Base-by-base conservation (phyloP, 306 rosid species). In the Vicia sativa region DNA sequence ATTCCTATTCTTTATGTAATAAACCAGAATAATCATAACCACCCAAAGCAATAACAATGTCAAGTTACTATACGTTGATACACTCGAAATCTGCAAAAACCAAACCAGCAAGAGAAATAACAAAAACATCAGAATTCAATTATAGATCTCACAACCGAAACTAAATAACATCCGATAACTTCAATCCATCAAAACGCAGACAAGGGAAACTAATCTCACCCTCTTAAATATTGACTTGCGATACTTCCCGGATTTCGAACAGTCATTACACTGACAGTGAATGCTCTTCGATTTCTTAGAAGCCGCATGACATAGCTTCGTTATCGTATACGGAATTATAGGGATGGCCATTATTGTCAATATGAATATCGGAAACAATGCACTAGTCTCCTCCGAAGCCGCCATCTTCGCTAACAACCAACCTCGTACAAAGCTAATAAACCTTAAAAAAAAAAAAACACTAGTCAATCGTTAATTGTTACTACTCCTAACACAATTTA, bases 301-400 rank as follows among this genome's bases (percentile, higher is more conserved):
- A 28, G 92, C 91, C 62, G 87, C 88, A 14, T 66, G 84, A 35
- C 91, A 92, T 15, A 92, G 68, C 81, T 89, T 89, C 5, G 82
- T 63, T 50, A 95, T 87, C 6, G 99, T 95, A 64, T 95, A 95
- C 7, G 99, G 99, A 77, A 95, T 92, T 16, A 90, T 63, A 23
- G 97, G 96, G 64, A 90, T 79, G 11, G 99, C 97, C 97, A 95
- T 88, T 77, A 95, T 90, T 48, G 99, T 95, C 86, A 95, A 75
- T 21, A 95, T 87, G 79, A 95, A 95, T 67, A 95, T 95, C 3
- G 97, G 97, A 76, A 95, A 95, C 87, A 95, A 65, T 8, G 90
- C 86, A 68, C 92, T 93, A 38, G 76, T 90, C 86, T 90, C 98
- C 74, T 90, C 97, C 4, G 99, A 90, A 67, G 89, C 87, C 11